Evolutionary conservation across 805 yeast genomes (phyloP).

Genomic region (Blastobotrys attinorum): DNA sequence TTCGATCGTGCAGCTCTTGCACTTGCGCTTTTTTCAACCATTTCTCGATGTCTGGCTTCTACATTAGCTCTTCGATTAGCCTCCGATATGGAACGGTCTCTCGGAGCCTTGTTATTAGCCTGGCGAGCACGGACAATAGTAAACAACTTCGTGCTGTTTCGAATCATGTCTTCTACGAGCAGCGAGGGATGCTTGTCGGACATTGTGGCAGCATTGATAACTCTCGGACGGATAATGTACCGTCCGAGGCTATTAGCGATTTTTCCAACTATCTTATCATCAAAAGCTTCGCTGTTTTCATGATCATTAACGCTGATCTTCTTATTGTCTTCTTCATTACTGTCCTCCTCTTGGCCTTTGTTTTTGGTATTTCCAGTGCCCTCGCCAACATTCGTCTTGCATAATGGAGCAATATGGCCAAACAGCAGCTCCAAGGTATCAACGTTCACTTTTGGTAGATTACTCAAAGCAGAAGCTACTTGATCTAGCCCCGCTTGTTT

Average conservation of each 20-base stretch:
- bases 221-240: constrained; percentile 26
- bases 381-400: not conserved
- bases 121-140: constrained; percentile 6
- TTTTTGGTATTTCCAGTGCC: too few relatives aligned
- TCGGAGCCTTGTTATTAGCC: constrained; percentile 3
- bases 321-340: too few relatives aligned
- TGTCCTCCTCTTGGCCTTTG: too few relatives aligned
- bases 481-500: constrained; percentile 3
- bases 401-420: not conserved
- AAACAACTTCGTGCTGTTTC: constrained; percentile 19
- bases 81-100: constrained; percentile 17
- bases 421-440: constrained; percentile 1
- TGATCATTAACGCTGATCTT: too few relatives aligned
- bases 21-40: constrained; percentile 10
- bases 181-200: constrained; percentile 24
- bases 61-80: constrained; percentile 17
- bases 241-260: constrained; percentile 19
- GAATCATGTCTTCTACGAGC: constrained; percentile 22
- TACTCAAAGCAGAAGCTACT: constrained; percentile 1
- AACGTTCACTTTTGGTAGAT: not conserved
- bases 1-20: constrained; percentile 6
- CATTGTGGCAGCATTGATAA: constrained; percentile 20
- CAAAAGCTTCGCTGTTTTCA: too few relatives aligned
- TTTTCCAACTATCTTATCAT: not conserved
- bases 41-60: constrained; percentile 19